phyloP scores from a whole-genome alignment of 1,284 basidiomycete species.

The Malassezia pachydermatis region DNA sequence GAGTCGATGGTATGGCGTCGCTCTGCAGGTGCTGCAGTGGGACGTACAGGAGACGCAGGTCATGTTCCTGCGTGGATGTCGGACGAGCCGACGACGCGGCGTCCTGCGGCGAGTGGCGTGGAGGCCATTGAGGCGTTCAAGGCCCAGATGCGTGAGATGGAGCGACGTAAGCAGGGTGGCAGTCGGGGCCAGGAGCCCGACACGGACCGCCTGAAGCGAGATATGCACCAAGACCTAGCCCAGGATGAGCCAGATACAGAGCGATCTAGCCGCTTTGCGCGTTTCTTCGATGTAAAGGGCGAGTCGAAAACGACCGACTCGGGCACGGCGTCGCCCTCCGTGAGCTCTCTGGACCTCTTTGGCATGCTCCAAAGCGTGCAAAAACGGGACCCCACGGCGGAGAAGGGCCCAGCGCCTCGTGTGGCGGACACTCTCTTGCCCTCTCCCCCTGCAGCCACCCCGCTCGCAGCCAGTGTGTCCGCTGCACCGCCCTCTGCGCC shows the following conservation, averaged over 20 bases:
- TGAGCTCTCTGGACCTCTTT: constrained; percentile 4
- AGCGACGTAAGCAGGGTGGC: constrained; percentile 53
- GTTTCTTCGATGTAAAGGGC: constrained; percentile 39
- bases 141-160: constrained; percentile 71
- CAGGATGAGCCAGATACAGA: constrained; percentile 27
- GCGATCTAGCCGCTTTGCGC: constrained; percentile 45
- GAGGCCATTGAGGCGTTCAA: constrained; percentile 84
- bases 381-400: no score
- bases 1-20: constrained; percentile 1
- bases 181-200: constrained; percentile 17
- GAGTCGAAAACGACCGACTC: constrained; percentile 3
- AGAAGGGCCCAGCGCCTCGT: no score
- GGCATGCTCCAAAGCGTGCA: constrained; percentile 12
- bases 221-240: background rate
- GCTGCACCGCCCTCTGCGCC: no score
- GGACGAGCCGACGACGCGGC: constrained; percentile 56
- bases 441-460: no score
- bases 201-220: background rate
- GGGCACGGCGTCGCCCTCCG: constrained; percentile 1
- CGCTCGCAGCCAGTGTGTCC: no score
- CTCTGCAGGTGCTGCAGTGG: background rate
- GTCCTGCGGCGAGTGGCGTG: constrained; percentile 17
- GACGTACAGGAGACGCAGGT: constrained; percentile 40
- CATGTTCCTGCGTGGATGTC: constrained; percentile 89
- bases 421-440: no score